These are phyloP conservation scores for Ballota nigra DNA, from an alignment of 257 asterid genomes.

Conservation along the genomic window DNA sequence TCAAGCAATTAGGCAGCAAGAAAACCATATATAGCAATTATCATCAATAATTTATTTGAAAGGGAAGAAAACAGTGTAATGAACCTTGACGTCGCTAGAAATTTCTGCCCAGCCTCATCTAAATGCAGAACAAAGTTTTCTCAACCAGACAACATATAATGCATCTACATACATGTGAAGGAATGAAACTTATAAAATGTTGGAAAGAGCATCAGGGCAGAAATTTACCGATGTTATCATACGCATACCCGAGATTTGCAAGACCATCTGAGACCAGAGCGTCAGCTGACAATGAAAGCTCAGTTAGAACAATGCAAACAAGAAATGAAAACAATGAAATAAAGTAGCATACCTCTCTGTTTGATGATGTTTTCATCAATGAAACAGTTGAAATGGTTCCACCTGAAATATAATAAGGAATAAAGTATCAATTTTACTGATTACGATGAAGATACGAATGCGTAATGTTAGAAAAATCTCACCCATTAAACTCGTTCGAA, in stretches of 20 bases:
- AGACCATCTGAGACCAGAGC: conserved; percentile 92
- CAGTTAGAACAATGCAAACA: background rate
- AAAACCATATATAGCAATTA: background rate
- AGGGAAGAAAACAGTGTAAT: background rate
- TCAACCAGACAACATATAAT: conserved; percentile 5
- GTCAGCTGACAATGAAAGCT: conserved; percentile 55
- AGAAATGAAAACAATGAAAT: background rate
- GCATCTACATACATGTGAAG: background rate
- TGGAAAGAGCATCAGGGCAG: background rate
- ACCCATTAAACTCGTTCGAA: background rate
- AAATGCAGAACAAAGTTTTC: conserved; percentile 13
- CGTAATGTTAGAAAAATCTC: too few relatives aligned
- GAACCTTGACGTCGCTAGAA: conserved; percentile 62
- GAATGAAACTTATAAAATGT: background rate
- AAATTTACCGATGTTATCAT: conserved; percentile 74
- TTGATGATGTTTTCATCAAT: conserved; percentile 65
- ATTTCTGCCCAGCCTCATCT: conserved; percentile 95
- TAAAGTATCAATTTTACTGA: background rate
- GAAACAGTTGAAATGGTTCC: conserved; percentile 77
- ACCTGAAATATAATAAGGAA: conserved; percentile 48
- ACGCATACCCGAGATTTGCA: conserved; percentile 70
- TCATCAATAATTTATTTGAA: background rate
- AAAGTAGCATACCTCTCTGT: conserved; percentile 55
- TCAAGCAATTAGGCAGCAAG: background rate
- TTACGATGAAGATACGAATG: background rate